Conservation (phyloP, 345 rosid genomes). For the Gossypium sturtianum region DNA sequence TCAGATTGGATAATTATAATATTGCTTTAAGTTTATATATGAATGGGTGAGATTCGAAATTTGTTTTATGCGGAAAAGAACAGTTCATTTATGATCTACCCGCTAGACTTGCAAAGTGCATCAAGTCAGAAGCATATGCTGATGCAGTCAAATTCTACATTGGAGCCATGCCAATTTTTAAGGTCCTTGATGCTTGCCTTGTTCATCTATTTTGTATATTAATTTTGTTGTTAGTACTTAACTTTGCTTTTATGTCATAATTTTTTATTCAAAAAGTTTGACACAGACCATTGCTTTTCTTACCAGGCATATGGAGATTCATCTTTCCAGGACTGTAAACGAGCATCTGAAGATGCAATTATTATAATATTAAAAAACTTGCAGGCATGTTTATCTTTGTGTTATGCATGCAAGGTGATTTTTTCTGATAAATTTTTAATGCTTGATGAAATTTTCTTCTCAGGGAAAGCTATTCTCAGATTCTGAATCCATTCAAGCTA, state of each 20-base stretch:
- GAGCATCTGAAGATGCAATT: constrained; percentile 93
- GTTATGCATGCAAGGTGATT: not conserved
- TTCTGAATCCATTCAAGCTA: constrained; percentile 84
- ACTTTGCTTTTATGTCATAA: not conserved
- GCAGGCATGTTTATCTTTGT: constrained; percentile 48
- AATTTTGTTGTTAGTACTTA: not conserved
- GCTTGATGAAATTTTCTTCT: constrained; percentile 13
- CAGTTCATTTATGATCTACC: constrained; percentile 99
- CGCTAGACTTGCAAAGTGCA: constrained; percentile 87
- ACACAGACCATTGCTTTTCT: constrained; percentile 8
- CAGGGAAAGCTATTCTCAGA: constrained; percentile 89
- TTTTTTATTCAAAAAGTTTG: constrained; percentile 11
- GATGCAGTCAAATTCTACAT: constrained; percentile 94
- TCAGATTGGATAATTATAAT: not conserved
- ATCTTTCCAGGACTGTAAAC: constrained; percentile 92
- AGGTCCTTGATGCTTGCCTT: constrained; percentile 36
- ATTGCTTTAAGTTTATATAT: not conserved
- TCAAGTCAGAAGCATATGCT: constrained; percentile 84
- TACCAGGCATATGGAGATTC: constrained; percentile 90
- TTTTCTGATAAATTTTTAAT: not conserved
- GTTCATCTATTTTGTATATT: not conserved
- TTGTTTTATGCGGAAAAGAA: constrained; percentile 49
- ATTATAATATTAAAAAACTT: constrained; percentile 58
- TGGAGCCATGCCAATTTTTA: constrained; percentile 98
- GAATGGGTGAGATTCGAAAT: constrained; percentile 22